Percentiles rank a stretch among this genome's conserved stretches.
These are phyloP conservation scores for Quercus lobata DNA, from an alignment of 331 rosid genomes.

Conservation along the genomic window DNA sequence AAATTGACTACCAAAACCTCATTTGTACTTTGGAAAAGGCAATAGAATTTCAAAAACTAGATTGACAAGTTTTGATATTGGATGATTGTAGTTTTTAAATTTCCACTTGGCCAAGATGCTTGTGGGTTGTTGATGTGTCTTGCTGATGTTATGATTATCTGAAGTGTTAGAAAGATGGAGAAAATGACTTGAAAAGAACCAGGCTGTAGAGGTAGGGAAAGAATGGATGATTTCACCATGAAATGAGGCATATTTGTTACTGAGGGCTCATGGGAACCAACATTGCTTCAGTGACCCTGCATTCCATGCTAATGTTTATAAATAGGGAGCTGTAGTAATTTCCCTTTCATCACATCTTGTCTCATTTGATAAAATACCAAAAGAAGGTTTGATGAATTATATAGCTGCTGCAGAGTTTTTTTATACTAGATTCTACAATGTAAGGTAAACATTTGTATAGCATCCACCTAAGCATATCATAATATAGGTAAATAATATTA, in stretches of 20 bases:
- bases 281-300: no score
- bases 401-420: no score
- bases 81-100: no score
- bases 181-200: neutral
- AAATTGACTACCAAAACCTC: neutral
- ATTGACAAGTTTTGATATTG: no score
- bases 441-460: no score
- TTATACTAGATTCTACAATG: no score
- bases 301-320: neutral
- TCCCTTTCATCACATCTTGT: neutral
- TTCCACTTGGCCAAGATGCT: neutral
- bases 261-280: neutral
- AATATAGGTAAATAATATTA: no score
- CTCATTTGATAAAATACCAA: no score
- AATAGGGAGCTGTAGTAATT: neutral
- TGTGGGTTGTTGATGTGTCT: neutral
- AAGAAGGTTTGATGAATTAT: no score
- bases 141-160: neutral
- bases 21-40: neutral
- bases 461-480: no score
- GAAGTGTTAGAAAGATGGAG: neutral
- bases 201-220: neutral
- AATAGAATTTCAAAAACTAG: neutral
- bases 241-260: neutral
- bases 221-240: neutral